A percentile compares a stretch with the other conserved stretches of the same genome.
phyloP scores from a whole-genome alignment of 2,329 filamentous ascomycete species.

The Cercospora nicotianae region DNA sequence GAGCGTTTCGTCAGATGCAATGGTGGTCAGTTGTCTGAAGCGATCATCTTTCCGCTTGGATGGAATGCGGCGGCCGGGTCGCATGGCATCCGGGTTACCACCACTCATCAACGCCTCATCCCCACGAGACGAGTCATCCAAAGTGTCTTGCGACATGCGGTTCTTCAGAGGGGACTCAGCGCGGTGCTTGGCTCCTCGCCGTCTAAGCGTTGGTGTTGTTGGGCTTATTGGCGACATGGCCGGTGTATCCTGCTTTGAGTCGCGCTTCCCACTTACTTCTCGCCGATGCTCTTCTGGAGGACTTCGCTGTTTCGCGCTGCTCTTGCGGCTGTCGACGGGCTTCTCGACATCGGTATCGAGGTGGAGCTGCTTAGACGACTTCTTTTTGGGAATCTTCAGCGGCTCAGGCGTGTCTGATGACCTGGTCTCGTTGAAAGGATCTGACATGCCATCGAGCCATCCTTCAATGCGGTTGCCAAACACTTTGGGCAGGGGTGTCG shows the following conservation, averaged over 20 bases:
- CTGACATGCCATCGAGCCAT: constrained; percentile 54
- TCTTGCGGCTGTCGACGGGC: constrained; percentile 21
- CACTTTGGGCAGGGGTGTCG: constrained; percentile 41
- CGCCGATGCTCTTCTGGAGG: constrained; percentile 26
- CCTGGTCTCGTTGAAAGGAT: constrained; percentile 42
- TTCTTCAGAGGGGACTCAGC: constrained; percentile 46
- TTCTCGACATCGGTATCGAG: constrained; percentile 15
- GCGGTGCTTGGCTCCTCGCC: constrained; percentile 39
- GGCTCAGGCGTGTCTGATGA: constrained; percentile 37
- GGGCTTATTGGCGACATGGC: constrained; percentile 15
- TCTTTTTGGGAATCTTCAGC: constrained; percentile 30
- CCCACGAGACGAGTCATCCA: constrained; percentile 3
- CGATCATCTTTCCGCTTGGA: constrained; percentile 19
- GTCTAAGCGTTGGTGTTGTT: constrained; percentile 37
- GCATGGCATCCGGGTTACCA: constrained; percentile 15
- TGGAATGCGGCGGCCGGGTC: constrained; percentile 15
- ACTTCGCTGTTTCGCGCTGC: constrained; percentile 25
- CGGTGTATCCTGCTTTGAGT: constrained; percentile 2
- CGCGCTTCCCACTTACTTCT: constrained; percentile 18
- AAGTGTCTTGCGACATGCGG: constrained; percentile 23
- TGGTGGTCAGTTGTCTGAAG: constrained; percentile 54
- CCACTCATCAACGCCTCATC: constrained; percentile 26
- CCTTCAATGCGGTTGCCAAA: constrained; percentile 58
- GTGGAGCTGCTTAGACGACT: constrained; percentile 18
- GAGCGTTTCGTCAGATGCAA: constrained; percentile 58